phyloP scores from a whole-genome alignment of 2,329 filamentous ascomycete species.

The Zymoseptoria tritici region DNA sequence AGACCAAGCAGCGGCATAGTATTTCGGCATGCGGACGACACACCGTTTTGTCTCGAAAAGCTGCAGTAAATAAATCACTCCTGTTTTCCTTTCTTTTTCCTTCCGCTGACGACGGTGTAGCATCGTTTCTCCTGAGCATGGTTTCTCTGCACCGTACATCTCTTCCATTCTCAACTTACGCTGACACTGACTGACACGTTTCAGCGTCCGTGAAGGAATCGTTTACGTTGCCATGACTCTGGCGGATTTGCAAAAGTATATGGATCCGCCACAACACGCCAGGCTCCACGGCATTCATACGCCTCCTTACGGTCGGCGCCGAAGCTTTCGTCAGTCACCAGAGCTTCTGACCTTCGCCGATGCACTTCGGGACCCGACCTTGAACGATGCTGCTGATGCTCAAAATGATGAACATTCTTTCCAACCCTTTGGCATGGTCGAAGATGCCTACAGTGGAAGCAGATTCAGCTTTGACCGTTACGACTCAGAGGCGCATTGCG shows the following conservation, averaged over 20 bases:
- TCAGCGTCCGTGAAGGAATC: conserved; percentile 80
- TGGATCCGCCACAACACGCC: conserved; percentile 25
- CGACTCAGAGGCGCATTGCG: conserved; percentile 23
- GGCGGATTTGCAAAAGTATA: conserved; percentile 58
- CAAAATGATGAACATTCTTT: conserved; percentile 1
- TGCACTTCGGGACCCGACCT: conserved; percentile 25
- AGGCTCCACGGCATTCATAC: conserved; percentile 19
- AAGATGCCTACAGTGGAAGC: conserved; percentile 14
- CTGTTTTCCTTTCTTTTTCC: too few relatives aligned
- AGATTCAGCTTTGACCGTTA: conserved; percentile 16
- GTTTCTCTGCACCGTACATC: conserved; percentile 80
- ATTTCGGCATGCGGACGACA: conserved; percentile 69
- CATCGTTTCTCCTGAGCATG: conserved; percentile 73
- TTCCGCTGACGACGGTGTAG: neutral
- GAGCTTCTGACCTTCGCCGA: conserved; percentile 26
- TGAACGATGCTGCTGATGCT: conserved; percentile 14
- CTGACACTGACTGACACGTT: conserved; percentile 27
- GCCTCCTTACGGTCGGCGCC: conserved; percentile 20
- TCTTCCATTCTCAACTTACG: conserved; percentile 2
- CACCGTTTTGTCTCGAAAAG: conserved; percentile 73
- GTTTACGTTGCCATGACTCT: conserved; percentile 83
- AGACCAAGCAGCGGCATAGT: conserved; percentile 82
- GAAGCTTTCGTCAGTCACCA: conserved; percentile 17
- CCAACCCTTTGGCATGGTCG: conserved; percentile 1
- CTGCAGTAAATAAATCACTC: too few relatives aligned